Evolutionary conservation across 2,329 filamentous ascomycete species (phyloP), one percentile per base, ranked within the genome.

Genomic region (Fusarium buxicola): DNA sequence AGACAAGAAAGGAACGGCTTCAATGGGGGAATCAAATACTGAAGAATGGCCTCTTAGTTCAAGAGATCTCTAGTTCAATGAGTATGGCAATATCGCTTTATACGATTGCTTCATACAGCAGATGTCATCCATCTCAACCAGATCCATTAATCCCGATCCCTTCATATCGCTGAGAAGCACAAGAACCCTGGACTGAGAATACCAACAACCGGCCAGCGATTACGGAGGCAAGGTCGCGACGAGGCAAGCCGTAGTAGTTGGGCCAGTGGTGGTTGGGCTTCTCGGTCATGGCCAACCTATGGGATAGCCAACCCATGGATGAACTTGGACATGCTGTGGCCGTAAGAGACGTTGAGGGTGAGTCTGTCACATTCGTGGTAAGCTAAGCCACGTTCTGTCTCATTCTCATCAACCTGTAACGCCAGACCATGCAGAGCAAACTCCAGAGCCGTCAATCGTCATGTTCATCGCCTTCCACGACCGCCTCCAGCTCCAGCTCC

Each of bases 391-490:
- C 44, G 38, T n/a, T n/a, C 28, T 11, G 18, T 40, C 31, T 31
- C 55, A 44, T 34, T 50, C 35, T 49, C 59, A 45, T 52, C 45
- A 44, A 38, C 38, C 51, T 51, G 45, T 38, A 59, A 64, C 63
- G 50, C 55, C 54, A 41, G 38, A 51, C 41, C 55, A 53, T 64
- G 55, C 46, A 52, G 16, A 50, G 21, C 32, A 44, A 34, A 40
- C 43, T 40, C 32, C 31, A 39, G 45, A 15, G 31, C 27, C 21
- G 15, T 25, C 38, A 30, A 45, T 36, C 13, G n/a, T 49, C 31
- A 9, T 21, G 15, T 48, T 62, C 35, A 75, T 60, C 74, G 71
- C 38, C 75, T 68, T 24, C 74, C 72, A 21, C 74, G 72, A 15
- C 75, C n/a, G n/a, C n/a, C 75, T 49, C 70, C 64, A 30, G 60